These are phyloP conservation scores for Rhamnella rubrinervis DNA, from an alignment of 331 rosid genomes.

Conservation along the genomic window DNA sequence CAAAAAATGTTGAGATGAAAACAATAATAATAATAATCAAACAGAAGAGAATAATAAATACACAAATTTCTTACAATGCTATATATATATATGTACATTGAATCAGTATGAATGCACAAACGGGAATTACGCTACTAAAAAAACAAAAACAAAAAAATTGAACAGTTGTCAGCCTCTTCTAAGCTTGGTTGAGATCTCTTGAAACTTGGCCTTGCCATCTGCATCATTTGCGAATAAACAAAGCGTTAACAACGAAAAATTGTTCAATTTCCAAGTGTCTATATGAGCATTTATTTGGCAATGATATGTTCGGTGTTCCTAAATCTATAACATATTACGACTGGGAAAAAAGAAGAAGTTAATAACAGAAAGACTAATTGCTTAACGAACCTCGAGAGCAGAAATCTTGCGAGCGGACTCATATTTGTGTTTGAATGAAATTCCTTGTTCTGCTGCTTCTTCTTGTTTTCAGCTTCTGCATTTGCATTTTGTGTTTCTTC, in stretches of 20 bases:
- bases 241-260: background rate
- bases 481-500: slow-evolving; percentile 48
- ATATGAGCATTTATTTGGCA: background rate
- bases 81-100: slow-evolving; percentile 58
- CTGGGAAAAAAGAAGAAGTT: slow-evolving; percentile 3
- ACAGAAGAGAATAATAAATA: slow-evolving; percentile 23
- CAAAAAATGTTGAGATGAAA: slow-evolving; percentile 27
- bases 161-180: slow-evolving; percentile 32
- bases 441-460: slow-evolving; percentile 67
- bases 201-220: slow-evolving; percentile 99
- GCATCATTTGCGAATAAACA: slow-evolving; percentile 19
- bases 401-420: slow-evolving; percentile 94
- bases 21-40: background rate
- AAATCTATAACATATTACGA: background rate
- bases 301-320: background rate
- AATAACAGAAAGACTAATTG: background rate
- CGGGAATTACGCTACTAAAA: slow-evolving; percentile 41
- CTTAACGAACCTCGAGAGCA: slow-evolving; percentile 80
- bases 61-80: slow-evolving; percentile 52
- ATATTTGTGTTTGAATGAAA: slow-evolving; percentile 65
- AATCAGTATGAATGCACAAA: slow-evolving; percentile 47
- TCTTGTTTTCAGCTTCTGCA: slow-evolving; percentile 52
- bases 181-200: slow-evolving; percentile 69
- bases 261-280: no score
- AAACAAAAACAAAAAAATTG: slow-evolving; percentile 9